Percentiles rank a stretch among this genome's conserved stretches.
Conservation (phyloP, 2,329 filamentous ascomycete species). For the Colletotrichum orbiculare region DNA sequence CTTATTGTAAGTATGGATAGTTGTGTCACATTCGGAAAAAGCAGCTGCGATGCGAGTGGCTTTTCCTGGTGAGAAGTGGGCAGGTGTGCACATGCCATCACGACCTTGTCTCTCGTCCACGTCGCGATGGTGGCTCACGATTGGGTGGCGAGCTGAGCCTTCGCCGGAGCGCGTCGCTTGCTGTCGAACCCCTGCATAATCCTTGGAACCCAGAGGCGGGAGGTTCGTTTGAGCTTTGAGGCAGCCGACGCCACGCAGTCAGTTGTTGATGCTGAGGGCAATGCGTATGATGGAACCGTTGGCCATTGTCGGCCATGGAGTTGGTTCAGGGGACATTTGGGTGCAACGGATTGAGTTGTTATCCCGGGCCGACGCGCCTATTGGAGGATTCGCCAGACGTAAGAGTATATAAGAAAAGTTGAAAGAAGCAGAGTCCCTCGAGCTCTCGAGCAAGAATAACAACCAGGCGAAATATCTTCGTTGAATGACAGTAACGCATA, state of each 20-base stretch:
- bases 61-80: neutral
- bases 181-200: neutral
- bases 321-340: neutral
- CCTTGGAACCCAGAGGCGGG: slow-evolving; percentile 2
- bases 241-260: slow-evolving; percentile 7
- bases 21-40: slow-evolving; percentile 12
- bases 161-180: slow-evolving; percentile 2
- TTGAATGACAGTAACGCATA: too few species aligned
- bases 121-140: slow-evolving; percentile 10
- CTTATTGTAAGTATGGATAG: slow-evolving; percentile 1
- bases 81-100: slow-evolving; percentile 5
- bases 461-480: too few species aligned
- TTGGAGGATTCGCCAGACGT: neutral
- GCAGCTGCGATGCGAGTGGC: neutral
- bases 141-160: slow-evolving; percentile 21
- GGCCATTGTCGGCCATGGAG: neutral
- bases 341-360: neutral
- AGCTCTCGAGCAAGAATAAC: too few species aligned
- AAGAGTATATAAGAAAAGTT: too few species aligned
- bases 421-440: too few species aligned
- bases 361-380: neutral
- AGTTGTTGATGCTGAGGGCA: neutral
- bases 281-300: too few species aligned
- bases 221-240: neutral
- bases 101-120: neutral